These are phyloP conservation scores for Aspergillus melleus DNA, from an alignment of 2,329 filamentous ascomycete genomes.

Conservation along the genomic window DNA sequence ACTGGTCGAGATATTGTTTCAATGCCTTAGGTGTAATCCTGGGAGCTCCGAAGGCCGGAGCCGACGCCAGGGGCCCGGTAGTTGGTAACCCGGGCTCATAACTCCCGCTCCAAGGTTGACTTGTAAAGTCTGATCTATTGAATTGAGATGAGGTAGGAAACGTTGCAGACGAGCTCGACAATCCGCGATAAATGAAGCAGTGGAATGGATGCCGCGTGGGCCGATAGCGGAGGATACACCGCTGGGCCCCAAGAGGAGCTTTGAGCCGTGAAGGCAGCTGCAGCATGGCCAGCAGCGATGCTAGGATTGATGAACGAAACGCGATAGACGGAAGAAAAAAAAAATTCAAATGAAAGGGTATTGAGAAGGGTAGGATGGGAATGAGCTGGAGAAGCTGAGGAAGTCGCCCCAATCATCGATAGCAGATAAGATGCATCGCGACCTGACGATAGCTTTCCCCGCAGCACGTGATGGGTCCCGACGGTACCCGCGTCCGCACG, in stretches of 20 bases:
- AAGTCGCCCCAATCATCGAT: constrained; percentile 6
- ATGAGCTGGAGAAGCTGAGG: constrained; percentile 1
- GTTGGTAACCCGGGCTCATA: constrained; percentile 65
- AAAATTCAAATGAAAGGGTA: neutral
- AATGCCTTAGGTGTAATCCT: constrained; percentile 64
- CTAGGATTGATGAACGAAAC: neutral
- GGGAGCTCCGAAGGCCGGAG: constrained; percentile 58
- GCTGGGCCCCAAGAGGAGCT: constrained; percentile 22
- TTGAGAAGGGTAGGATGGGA: neutral
- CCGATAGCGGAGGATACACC: constrained; percentile 24
- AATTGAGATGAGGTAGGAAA: constrained; percentile 52
- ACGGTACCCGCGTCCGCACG: constrained; percentile 10
- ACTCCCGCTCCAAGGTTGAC: constrained; percentile 61
- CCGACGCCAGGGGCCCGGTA: constrained; percentile 61
- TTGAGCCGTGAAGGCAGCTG: constrained; percentile 30
- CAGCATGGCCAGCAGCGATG: constrained; percentile 31
- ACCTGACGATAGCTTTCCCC: constrained; percentile 21
- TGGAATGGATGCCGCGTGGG: constrained; percentile 11
- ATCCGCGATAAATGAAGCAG: constrained; percentile 14
- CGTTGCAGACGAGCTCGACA: constrained; percentile 33
- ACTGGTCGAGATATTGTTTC: constrained; percentile 90
- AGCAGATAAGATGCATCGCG: constrained; percentile 19
- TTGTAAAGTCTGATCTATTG: constrained; percentile 62
- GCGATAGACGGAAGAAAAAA: neutral
- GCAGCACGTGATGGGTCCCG: constrained; percentile 25